Base-by-base conservation (phyloP, 1,139 yeast species). In the Yamadazyma friedrichii region DNA sequence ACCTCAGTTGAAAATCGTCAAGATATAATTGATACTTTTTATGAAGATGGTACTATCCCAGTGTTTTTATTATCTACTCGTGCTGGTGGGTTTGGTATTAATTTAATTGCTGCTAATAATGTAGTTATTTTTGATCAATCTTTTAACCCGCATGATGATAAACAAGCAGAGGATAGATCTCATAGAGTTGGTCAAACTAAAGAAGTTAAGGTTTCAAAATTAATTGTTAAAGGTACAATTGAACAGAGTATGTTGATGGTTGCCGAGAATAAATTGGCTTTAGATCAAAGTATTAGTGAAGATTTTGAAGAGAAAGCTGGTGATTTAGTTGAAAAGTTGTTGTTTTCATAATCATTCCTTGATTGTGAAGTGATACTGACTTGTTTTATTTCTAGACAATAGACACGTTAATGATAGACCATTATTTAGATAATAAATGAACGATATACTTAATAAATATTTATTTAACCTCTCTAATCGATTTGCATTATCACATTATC, bases 1-100 rank as follows among this genome's bases (percentile, higher is more conserved):
- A 93, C 99, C 0, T 77, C 89, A 5, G 99, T 93, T 40, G 97
- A 93, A 46, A 82, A 87, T 31, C 78, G 99, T 56, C 99, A 93
- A 61, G 91, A 88, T 46, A 70, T 93, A 53, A 93, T 93, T 52
- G 98, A 91, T 65, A 80, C 80, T 51, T 93, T 88, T 58, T 84
- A 89, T 58, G 91, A 86, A 20, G 96, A 91, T 49, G 76, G 77
- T 0, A 74, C 82, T 3, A 87, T 93, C 48, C 94, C 96, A 0
- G 86, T 93, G 5, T 93, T 93, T 55, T 70, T 93, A 42, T 70
- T 93, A 33, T 87, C 96, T 9, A 93, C 99, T 3, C 88, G 88
- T 58, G 98, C 98, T 0, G 99, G 98, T 55, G 98, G 98, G 1
- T 93, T 93, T 65, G 98, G 98, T 45, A 93, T 93, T 62, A 93